Conservation (phyloP, 495 filamentous ascomycete genomes). For the Annulohypoxylon stygium region DNA sequence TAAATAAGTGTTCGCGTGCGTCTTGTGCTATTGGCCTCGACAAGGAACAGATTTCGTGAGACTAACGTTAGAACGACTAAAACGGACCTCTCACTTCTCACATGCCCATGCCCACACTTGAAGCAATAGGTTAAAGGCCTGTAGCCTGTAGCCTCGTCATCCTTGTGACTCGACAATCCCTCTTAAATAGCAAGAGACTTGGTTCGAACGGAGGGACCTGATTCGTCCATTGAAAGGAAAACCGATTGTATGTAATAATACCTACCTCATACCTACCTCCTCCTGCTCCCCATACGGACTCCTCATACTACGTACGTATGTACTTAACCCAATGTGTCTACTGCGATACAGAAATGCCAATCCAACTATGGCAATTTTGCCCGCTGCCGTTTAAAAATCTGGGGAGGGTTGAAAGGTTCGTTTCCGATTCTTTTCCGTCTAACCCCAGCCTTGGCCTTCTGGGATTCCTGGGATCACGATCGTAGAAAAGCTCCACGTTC, state of each 20-base stretch:
- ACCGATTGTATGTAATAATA: conserved; percentile 19
- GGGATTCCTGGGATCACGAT: conserved; percentile 37
- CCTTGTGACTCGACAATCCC: conserved; percentile 41
- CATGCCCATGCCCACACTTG: conserved; percentile 37
- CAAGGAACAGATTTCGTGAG: conserved; percentile 45
- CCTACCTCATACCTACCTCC: conserved; percentile 22
- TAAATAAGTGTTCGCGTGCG: conserved; percentile 49
- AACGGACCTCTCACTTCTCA: conserved; percentile 38
- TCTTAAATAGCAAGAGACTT: conserved; percentile 25
- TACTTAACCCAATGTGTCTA: conserved; percentile 4
- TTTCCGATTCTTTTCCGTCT: conserved; percentile 48
- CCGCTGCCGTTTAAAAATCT: conserved; percentile 33
- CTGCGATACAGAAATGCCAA: conserved; percentile 1
- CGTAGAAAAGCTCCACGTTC: conserved; percentile 41
- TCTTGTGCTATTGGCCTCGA: conserved; percentile 42
- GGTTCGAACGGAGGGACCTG: conserved; percentile 19
- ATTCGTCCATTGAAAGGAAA: conserved; percentile 27
- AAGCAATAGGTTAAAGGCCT: conserved; percentile 25
- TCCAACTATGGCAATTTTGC: conserved; percentile 32
- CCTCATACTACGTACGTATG: conserved; percentile 3
- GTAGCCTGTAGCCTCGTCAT: conserved; percentile 43
- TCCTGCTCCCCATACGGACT: conserved; percentile 12
- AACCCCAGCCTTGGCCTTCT: conserved; percentile 45
- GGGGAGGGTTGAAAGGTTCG: conserved; percentile 42
- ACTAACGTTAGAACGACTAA: conserved; percentile 46